Percentiles rank a stretch among this genome's conserved stretches.
phyloP scores from a whole-genome alignment of 257 asterid species.

The Cordia subcordata region DNA sequence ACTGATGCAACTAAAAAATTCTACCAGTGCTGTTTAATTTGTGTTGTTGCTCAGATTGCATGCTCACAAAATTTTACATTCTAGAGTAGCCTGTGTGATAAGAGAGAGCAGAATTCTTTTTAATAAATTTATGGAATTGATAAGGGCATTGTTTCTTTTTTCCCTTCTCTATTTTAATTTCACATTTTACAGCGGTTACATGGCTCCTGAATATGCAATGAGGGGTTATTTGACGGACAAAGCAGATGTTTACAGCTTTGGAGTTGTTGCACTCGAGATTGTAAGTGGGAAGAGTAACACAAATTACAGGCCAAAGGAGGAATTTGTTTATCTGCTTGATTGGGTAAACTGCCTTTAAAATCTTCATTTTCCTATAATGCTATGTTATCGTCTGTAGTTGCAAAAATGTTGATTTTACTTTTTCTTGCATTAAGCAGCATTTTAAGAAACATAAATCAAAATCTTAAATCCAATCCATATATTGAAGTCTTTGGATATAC shows the following conservation, averaged over 20 bases:
- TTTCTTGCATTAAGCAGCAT: not conserved
- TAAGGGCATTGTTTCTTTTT: not conserved
- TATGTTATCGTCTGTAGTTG: not conserved
- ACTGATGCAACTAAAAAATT: not conserved
- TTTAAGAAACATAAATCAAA: too few species aligned
- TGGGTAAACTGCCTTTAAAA: constrained; percentile 26
- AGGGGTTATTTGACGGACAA: constrained; percentile 48
- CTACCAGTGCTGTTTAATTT: not conserved
- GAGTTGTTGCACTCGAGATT: constrained; percentile 40
- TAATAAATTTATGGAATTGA: not conserved
- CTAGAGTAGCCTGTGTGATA: not conserved
- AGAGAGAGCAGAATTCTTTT: not conserved
- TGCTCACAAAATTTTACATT: not conserved
- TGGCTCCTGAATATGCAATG: constrained; percentile 52
- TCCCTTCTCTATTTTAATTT: not conserved
- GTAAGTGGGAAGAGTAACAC: constrained; percentile 51
- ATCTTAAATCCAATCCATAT: not conserved
- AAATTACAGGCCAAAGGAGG: constrained; percentile 46
- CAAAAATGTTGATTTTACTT: not conserved
- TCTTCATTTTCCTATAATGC: not conserved
- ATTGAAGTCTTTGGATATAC: not conserved
- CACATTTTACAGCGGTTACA: constrained; percentile 30
- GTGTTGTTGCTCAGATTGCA: too few species aligned
- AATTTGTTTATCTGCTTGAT: constrained; percentile 48
- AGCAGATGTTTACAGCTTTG: constrained; percentile 47